Percentiles rank a stretch among this genome's conserved stretches.
These are phyloP conservation scores for Lactuca saligna DNA, from an alignment of 129 eudicot genomes.

Conservation along the genomic window DNA sequence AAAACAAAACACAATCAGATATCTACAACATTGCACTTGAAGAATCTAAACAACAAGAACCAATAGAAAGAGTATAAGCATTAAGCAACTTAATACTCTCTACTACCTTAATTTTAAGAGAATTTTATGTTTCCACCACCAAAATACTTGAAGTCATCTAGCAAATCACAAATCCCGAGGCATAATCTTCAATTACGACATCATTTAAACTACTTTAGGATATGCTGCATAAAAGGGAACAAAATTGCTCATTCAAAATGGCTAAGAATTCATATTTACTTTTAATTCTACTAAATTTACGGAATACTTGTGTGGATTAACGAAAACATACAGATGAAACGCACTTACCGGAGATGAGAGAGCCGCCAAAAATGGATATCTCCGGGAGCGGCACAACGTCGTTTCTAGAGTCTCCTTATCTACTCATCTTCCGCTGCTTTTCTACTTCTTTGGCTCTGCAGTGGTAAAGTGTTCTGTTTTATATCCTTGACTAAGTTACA, in stretches of 20 bases:
- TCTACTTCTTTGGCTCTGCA: slow-evolving; percentile 17
- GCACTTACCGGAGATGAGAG: slow-evolving; percentile 24
- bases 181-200: too few species aligned
- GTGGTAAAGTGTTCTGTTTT: not conserved
- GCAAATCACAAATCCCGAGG: too few species aligned
- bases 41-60: too few species aligned
- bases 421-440: slow-evolving; percentile 20
- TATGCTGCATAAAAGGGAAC: not conserved
- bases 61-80: too few species aligned
- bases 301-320: not conserved
- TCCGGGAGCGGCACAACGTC: slow-evolving; percentile 6
- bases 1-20: not conserved
- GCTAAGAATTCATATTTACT: not conserved
- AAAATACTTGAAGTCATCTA: too few species aligned
- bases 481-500: not conserved
- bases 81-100: too few species aligned
- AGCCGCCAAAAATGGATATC: slow-evolving; percentile 22
- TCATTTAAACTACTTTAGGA: too few species aligned
- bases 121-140: too few species aligned
- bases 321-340: not conserved
- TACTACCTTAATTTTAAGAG: too few species aligned
- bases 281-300: not conserved
- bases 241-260: not conserved
- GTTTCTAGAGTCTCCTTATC: slow-evolving; percentile 15
- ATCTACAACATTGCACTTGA: too few species aligned